A percentile compares a stretch with the other conserved stretches of the same genome.
Evolutionary conservation across 768 basidiomycete species (phyloP).

Genomic region (Termitomyces sp.): DNA sequence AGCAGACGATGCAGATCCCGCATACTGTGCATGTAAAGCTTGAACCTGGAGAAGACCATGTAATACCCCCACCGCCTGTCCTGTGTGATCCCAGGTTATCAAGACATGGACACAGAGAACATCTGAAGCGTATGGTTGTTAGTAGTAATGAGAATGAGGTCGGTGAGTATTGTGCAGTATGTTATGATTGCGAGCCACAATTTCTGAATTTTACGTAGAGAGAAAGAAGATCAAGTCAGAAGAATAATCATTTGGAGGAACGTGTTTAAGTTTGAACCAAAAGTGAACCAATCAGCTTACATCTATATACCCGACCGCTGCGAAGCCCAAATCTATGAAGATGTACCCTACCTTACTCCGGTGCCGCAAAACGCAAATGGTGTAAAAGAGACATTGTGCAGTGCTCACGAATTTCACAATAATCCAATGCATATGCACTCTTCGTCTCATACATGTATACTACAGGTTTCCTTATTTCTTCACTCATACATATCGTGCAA

Average conservation of each 20-base stretch:
- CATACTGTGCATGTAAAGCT: slow-evolving; percentile 4
- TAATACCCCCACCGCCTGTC: not conserved
- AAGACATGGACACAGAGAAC: not conserved
- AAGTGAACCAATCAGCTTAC: not conserved
- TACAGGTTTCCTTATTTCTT: slow-evolving; percentile 1
- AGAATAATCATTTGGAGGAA: not conserved
- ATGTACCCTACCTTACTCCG: not conserved
- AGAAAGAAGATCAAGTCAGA: not conserved
- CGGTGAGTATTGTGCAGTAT: not conserved
- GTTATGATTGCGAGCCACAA: not conserved
- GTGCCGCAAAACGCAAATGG: no score
- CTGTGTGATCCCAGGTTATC: slow-evolving; percentile 1
- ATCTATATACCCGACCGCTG: not conserved
- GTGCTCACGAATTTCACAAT: not conserved
- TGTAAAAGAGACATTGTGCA: not conserved
- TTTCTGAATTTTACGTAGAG: not conserved
- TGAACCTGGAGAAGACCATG: slow-evolving; percentile 5
- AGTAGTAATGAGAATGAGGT: not conserved
- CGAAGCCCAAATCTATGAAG: not conserved
- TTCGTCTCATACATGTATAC: slow-evolving; percentile 3
- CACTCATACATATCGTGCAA: not conserved
- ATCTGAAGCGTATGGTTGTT: not conserved
- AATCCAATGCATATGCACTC: not conserved
- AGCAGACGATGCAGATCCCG: not conserved
- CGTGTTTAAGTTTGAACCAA: not conserved